Base-by-base conservation (phyloP, 2,329 filamentous ascomycete genomes). In the Hypoxylon sp. region DNA sequence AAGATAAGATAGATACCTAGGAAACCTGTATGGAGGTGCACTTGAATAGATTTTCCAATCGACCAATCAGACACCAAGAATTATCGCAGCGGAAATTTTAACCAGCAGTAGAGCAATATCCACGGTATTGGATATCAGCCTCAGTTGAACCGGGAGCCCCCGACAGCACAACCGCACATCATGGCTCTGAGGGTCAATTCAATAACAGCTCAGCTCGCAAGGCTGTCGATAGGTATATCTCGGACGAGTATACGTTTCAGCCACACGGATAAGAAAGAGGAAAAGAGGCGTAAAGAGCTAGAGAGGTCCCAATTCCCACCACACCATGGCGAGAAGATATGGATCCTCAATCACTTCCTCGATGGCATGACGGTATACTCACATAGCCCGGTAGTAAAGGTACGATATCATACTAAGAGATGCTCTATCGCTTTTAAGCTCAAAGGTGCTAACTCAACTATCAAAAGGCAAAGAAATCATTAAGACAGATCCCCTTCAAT, bases 321-420 rank as follows among this genome's bases (percentile, higher is more conserved):
- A 43, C 81, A 80, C 65, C 86, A 87, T 65, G 87, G 86, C 74
- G 85, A 89, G 80, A 82, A 84, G 74, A 86, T 89, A 74, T 89
- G 83, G 82, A 77, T 89, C 58, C 87, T 84, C 74, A 78, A 80
- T 73, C 82, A 89, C 76, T 79, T 86, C 59, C 74, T 81, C 60
- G 79, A 82, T 14, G 81, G 86, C 50, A 80, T 86, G 75, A 81
- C 86, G 52, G 80, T 88, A 60, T 88, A 87, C 77, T 86, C 84
- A 53, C 83, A 84, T 73, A 77, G 77, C 21, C 78, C 81, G 17
- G 77, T 79, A 3, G 63, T 87, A 9, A 78, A 84, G 71, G 86
- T 87, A 74, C 48, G 82, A 76, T 21, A 43, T 45, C 25, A 6
- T 2, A 5, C n/a, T 25, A 23, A 19, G 36, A n/a, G 34, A 25